Evolutionary conservation across 352 stramenopile genomes (phyloP).

Genomic region (Phytophthora pseudosyringae): DNA sequence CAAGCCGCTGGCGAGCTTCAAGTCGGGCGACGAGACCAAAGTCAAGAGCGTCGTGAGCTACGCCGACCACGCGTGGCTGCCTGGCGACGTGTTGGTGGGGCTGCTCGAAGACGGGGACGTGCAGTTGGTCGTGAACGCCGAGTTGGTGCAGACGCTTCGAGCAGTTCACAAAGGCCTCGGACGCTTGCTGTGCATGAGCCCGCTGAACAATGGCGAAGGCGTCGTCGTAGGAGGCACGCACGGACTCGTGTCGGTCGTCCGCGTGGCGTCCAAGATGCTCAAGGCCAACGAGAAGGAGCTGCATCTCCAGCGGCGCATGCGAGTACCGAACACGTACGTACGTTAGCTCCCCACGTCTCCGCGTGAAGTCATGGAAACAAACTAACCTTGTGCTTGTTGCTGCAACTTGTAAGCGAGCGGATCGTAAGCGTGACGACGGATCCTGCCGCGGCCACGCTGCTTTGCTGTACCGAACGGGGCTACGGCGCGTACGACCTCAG

Average conservation of each 20-base stretch:
- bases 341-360: background rate
- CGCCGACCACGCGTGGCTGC: conserved; percentile 76
- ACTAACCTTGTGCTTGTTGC: background rate
- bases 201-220: conserved; percentile 54
- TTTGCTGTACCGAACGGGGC: conserved; percentile 64
- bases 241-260: conserved; percentile 66
- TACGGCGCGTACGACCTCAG: conserved; percentile 81
- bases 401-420: conserved; percentile 37
- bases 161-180: conserved; percentile 57
- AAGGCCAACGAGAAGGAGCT: conserved; percentile 69
- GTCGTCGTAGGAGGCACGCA: conserved; percentile 67
- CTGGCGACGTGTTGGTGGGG: conserved; percentile 66
- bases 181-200: conserved; percentile 45
- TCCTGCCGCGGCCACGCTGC: conserved; percentile 49
- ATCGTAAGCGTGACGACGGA: conserved; percentile 58
- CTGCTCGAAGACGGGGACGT: conserved; percentile 78
- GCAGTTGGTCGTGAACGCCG: conserved; percentile 76
- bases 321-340: conserved; percentile 53
- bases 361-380: background rate
- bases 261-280: conserved; percentile 61
- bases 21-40: conserved; percentile 72
- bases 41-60: conserved; percentile 55
- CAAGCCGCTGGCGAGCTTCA: conserved; percentile 77
- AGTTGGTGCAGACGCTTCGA: conserved; percentile 73
- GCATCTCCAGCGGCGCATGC: conserved; percentile 69